Percentiles rank a stretch among this genome's conserved stretches.
Evolutionary conservation across 768 basidiomycete species (phyloP).

Genomic region (Bullera alba): DNA sequence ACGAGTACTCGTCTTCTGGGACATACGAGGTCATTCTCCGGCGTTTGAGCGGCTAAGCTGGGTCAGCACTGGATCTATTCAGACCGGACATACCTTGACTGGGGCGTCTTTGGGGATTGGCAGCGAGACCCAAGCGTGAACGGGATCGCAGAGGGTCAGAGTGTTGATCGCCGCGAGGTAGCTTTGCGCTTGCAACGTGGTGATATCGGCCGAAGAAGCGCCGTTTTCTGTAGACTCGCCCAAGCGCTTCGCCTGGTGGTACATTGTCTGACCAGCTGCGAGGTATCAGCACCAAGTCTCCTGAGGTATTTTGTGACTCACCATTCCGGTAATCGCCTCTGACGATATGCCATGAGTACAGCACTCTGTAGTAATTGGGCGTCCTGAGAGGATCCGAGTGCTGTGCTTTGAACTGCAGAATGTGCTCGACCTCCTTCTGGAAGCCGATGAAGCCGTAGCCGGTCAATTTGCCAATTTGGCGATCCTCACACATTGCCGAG

Average conservation of each 20-base stretch:
- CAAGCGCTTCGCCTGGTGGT: constrained; percentile 77
- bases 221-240: constrained; percentile 45
- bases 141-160: constrained; percentile 69
- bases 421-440: constrained; percentile 76
- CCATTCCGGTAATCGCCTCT: constrained; percentile 87
- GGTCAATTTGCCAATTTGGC: constrained; percentile 69
- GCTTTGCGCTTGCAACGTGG: constrained; percentile 62
- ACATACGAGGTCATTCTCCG: constrained; percentile 66
- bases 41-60: constrained; percentile 59
- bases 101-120: constrained; percentile 41
- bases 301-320: constrained; percentile 50
- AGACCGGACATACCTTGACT: background rate
- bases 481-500: constrained; percentile 85
- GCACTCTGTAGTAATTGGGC: constrained; percentile 79
- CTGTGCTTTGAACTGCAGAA: constrained; percentile 83
- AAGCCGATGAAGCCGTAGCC: constrained; percentile 77
- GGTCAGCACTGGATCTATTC: background rate
- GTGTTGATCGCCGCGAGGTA: constrained; percentile 84
- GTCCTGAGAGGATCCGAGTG: constrained; percentile 80
- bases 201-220: constrained; percentile 49
- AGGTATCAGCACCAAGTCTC: constrained; percentile 8
- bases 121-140: constrained; percentile 75
- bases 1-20: constrained; percentile 62
- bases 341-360: constrained; percentile 88
- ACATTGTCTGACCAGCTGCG: constrained; percentile 84